Base-by-base conservation (phyloP, 2,329 filamentous ascomycete genomes). In the Cytospora piceicola region DNA sequence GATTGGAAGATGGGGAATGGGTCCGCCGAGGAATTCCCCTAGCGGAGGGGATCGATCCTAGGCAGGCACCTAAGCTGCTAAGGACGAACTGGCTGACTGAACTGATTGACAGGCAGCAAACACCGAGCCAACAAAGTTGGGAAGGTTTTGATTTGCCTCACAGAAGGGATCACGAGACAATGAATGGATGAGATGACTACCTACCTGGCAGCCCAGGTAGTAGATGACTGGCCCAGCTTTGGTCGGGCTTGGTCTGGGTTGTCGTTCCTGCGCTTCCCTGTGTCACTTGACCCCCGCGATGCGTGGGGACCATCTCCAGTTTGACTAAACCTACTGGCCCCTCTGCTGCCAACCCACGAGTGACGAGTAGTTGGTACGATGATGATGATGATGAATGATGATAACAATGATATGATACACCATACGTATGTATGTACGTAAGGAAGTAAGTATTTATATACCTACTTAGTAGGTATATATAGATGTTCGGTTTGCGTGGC, bases 251-350 rank as follows among this genome's bases (percentile, higher is more conserved):
- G n/a, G 51, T 51, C 59, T 22, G 34, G 51, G 55, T 61, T 61
- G 51, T 65, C 51, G 63, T 66, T 66, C 66, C 66, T 68, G 66
- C 53, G 56, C 62, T 51, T 61, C 62, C 58, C 58, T 58, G 34
- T 59, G 52, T 34, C 36, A 56, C 58, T 63, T 52, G 58, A 15
- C 53, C 53, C 51, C 39, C 53, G 53, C 55, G 51, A 49, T 39
- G 55, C 58, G 58, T 54, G 58, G 52, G 51, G 39, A 46, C 27
- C 32, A 52, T 42, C 22, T 63, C 53, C 61, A 46, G 61, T 39
- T 57, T 51, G 61, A 27, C 49, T n/a, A 51, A 51, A 51, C 34
- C 12, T 36, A 36, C 34, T 36, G 34, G 34, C 34, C 34, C 60
- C 53, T 39, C 24, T 11, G 20, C 3, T 34, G 7, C n/a, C 55